phyloP scores from a whole-genome alignment of 148 eudicot species.

The Pouteria glomerata region DNA sequence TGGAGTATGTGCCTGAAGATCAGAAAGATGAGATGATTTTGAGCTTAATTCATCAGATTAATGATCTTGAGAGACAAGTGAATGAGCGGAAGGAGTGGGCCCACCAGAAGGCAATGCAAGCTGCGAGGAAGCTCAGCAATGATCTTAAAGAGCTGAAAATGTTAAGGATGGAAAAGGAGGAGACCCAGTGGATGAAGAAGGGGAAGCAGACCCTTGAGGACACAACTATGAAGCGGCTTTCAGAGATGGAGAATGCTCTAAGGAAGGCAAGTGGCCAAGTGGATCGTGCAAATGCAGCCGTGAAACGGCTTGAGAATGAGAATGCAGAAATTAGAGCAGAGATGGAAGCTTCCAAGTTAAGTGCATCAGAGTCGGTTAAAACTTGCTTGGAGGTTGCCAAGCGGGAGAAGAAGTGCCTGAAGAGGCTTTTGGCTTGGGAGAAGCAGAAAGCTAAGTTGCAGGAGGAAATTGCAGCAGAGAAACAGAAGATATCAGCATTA shows the following conservation, averaged over 20 bases:
- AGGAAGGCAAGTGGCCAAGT: constrained; percentile 92
- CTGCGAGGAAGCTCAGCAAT: constrained; percentile 79
- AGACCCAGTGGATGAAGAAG: constrained; percentile 79
- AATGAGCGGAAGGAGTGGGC: constrained; percentile 97
- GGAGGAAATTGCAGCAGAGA: constrained; percentile 81
- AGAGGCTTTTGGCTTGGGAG: constrained; percentile 92
- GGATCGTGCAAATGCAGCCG: constrained; percentile 88
- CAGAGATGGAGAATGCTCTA: constrained; percentile 89
- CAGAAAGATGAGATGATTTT: constrained; percentile 84
- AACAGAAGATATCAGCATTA: constrained; percentile 52
- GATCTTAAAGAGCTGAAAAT: constrained; percentile 82
- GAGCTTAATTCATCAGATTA: constrained; percentile 67
- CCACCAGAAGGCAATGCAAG: constrained; percentile 97
- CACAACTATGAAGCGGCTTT: constrained; percentile 73
- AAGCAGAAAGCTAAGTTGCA: constrained; percentile 82
- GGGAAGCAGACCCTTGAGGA: constrained; percentile 91
- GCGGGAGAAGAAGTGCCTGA: constrained; percentile 86
- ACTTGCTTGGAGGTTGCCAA: constrained; percentile 81
- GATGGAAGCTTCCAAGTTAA: constrained; percentile 96
- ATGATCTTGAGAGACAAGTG: constrained; percentile 84
- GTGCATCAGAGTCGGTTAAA: constrained; percentile 86
- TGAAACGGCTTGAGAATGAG: constrained; percentile 80
- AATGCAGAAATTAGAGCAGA: constrained; percentile 98
- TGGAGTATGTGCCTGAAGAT: constrained; percentile 61
- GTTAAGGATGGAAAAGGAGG: constrained; percentile 90